Conservation (phyloP, 306 rosid genomes). For the Prunus armeniaca region DNA sequence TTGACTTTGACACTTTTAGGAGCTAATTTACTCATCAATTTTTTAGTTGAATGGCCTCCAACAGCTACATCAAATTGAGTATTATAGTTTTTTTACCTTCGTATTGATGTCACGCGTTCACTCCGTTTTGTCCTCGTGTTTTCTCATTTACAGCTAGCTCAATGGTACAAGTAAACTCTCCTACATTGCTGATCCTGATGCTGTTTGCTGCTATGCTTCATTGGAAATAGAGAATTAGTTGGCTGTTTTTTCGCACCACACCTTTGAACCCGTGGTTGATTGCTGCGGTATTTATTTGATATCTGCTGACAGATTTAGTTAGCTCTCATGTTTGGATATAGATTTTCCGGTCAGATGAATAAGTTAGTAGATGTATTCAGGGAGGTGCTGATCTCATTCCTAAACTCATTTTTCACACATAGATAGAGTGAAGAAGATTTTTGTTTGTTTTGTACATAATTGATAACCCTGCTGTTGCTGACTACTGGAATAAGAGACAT, state of each 20-base stretch:
- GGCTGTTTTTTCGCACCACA: background rate
- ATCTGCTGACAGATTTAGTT: background rate
- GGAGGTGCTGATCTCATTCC: background rate
- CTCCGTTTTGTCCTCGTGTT: background rate
- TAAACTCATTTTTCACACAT: background rate
- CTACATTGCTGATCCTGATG: slow-evolving; percentile 32
- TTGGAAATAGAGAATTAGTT: slow-evolving; percentile 18
- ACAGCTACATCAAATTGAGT: background rate
- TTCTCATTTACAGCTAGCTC: slow-evolving; percentile 40
- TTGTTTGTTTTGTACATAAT: background rate
- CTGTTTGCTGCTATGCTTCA: slow-evolving; percentile 26
- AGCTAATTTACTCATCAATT: background rate
- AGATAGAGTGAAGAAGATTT: background rate
- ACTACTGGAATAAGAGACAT: background rate
- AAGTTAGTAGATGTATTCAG: background rate
- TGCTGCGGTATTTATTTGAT: background rate
- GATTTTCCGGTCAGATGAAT: background rate
- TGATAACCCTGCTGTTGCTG: background rate
- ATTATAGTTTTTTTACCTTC: background rate
- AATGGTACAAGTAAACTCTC: slow-evolving; percentile 28
- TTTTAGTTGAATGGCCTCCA: background rate
- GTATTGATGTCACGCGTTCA: background rate
- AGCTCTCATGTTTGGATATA: background rate
- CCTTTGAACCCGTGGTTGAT: background rate
- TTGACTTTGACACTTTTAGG: background rate